Conservation (phyloP, 2,329 filamentous ascomycete species). For the Amphichorda felina region DNA sequence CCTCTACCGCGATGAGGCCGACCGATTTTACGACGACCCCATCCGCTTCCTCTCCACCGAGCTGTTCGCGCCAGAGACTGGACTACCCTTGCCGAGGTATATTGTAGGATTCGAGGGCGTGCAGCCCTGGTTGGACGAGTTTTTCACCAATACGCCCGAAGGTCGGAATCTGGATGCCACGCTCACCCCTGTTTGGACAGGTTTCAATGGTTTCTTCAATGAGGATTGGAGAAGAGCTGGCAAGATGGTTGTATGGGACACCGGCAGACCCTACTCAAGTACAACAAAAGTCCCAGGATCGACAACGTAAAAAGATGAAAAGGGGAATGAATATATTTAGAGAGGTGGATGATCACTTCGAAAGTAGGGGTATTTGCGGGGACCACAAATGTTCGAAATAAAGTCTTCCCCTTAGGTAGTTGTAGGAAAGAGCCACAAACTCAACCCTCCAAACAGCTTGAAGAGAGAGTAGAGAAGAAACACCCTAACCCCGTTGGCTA, state of each 20-base stretch:
- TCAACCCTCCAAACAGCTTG: no score
- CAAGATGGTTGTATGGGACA: constrained; percentile 48
- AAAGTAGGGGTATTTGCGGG: no score
- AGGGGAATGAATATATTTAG: no score
- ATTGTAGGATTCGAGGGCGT: constrained; percentile 51
- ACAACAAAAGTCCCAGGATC: not conserved
- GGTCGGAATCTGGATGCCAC: constrained; percentile 25
- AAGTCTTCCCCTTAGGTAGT: no score
- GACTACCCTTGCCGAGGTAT: constrained; percentile 31
- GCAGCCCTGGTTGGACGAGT: constrained; percentile 31
- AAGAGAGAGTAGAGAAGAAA: not conserved
- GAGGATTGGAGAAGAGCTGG: constrained; percentile 48
- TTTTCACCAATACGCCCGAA: constrained; percentile 24
- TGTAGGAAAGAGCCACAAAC: no score
- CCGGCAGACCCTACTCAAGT: constrained; percentile 7
- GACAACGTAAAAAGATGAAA: not conserved
- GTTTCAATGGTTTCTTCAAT: constrained; percentile 49
- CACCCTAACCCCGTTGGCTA: no score
- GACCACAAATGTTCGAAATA: no score
- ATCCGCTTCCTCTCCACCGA: constrained; percentile 40
- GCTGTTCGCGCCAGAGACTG: constrained; percentile 26
- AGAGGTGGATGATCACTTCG: no score
- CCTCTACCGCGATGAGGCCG: constrained; percentile 76
- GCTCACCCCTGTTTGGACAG: constrained; percentile 38
- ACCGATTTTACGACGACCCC: constrained; percentile 70